Conservation (phyloP, 2,329 filamentous ascomycete species). For the Pseudocercospora pini-densiflorae region DNA sequence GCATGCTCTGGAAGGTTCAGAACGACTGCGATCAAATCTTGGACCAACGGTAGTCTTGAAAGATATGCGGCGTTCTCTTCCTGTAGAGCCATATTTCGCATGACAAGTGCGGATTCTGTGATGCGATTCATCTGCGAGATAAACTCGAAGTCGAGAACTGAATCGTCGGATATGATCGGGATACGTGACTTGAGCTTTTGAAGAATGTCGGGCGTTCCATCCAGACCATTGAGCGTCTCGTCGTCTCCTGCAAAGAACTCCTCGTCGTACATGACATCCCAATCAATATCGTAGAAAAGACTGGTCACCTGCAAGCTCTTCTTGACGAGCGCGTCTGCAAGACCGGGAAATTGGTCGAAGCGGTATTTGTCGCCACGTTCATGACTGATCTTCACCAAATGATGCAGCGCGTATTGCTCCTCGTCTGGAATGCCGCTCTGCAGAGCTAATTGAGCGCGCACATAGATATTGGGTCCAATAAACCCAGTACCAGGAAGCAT, state of each 20-base stretch:
- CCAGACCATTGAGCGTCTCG: slow-evolving; percentile 66
- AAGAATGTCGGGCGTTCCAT: slow-evolving; percentile 72
- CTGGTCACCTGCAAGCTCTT: slow-evolving; percentile 79
- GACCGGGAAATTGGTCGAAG: slow-evolving; percentile 86
- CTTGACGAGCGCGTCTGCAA: slow-evolving; percentile 86
- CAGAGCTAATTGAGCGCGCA: slow-evolving; percentile 81
- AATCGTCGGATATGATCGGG: slow-evolving; percentile 64
- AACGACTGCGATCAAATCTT: slow-evolving; percentile 82
- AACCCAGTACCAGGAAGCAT: slow-evolving; percentile 68
- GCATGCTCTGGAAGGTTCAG: slow-evolving; percentile 76
- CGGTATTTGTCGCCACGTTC: slow-evolving; percentile 95
- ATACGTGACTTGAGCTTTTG: slow-evolving; percentile 70
- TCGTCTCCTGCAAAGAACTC: slow-evolving; percentile 55
- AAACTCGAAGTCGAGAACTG: slow-evolving; percentile 72
- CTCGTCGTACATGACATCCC: slow-evolving; percentile 73
- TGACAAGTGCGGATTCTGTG: slow-evolving; percentile 83
- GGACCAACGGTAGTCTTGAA: slow-evolving; percentile 72
- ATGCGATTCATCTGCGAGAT: slow-evolving; percentile 74
- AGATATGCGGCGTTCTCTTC: slow-evolving; percentile 86
- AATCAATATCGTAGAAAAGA: slow-evolving; percentile 81
- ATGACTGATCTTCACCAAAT: slow-evolving; percentile 92
- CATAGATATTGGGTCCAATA: slow-evolving; percentile 84
- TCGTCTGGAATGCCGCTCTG: slow-evolving; percentile 79
- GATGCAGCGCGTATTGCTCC: slow-evolving; percentile 90
- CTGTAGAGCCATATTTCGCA: slow-evolving; percentile 95